A percentile compares a stretch with the other conserved stretches of the same genome.
Conservation (phyloP, 208 protist species). For the Trypanosoma vivax region DNA sequence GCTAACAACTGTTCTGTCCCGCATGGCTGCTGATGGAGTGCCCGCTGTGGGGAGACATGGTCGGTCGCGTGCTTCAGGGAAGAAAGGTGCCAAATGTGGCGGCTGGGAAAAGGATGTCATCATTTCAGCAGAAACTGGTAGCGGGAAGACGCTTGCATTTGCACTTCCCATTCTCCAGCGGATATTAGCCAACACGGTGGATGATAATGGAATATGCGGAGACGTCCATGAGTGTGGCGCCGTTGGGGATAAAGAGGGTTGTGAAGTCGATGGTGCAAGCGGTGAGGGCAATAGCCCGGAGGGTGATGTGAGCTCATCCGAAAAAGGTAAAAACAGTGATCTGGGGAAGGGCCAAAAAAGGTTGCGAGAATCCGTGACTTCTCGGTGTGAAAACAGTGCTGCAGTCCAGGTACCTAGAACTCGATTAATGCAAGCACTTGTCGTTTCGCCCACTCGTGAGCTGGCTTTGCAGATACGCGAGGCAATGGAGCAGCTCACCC, state of each 20-base stretch:
- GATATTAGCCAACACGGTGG: slow-evolving; percentile 28
- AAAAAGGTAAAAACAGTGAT: background rate
- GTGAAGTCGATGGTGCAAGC: background rate
- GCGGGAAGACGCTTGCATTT: slow-evolving; percentile 97
- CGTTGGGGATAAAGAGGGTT: background rate
- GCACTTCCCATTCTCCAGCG: slow-evolving; percentile 92
- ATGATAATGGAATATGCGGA: slow-evolving; percentile 6
- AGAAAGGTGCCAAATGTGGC: slow-evolving; percentile 5
- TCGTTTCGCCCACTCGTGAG: slow-evolving; percentile 97
- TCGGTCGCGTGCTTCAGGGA: slow-evolving; percentile 1
- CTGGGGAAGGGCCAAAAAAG: slow-evolving; percentile 1
- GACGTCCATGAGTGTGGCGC: background rate
- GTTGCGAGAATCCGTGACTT: too few species aligned
- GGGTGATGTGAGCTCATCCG: background rate
- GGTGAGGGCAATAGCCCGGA: background rate
- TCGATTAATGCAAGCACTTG: slow-evolving; percentile 85
- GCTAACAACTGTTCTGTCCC: slow-evolving; percentile 46
- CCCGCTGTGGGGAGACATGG: slow-evolving; percentile 6
- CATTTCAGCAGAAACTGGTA: slow-evolving; percentile 91
- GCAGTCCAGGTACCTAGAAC: slow-evolving; percentile 3
- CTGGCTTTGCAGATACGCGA: slow-evolving; percentile 96
- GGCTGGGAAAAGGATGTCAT: slow-evolving; percentile 64
- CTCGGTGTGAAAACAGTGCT: too few species aligned
- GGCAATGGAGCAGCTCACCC: slow-evolving; percentile 50
- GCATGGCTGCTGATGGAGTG: slow-evolving; percentile 12